phyloP scores from a whole-genome alignment of 495 filamentous ascomycete species.

The Hyphodiscus hymeniophilus region DNA sequence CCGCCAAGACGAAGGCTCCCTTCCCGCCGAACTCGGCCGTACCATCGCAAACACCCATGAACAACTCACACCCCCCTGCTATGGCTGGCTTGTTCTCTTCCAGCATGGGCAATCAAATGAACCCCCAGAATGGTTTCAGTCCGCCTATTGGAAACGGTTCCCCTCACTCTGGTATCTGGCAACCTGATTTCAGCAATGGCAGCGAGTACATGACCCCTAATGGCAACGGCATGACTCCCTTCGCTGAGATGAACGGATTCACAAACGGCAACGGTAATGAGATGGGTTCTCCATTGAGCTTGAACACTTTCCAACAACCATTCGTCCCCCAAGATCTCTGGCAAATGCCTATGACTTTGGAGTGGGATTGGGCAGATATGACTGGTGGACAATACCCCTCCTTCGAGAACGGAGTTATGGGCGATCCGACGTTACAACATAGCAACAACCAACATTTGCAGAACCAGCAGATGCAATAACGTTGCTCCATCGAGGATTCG shows the following conservation, averaged over 20 bases:
- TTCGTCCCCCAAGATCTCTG: slow-evolving; percentile 96
- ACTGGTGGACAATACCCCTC: slow-evolving; percentile 45
- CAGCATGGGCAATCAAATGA: slow-evolving; percentile 10
- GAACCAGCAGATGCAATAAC: slow-evolving; percentile 6
- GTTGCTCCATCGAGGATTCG: background rate
- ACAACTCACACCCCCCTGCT: slow-evolving; percentile 1
- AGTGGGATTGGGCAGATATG: slow-evolving; percentile 98
- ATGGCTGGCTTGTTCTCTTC: slow-evolving; percentile 20
- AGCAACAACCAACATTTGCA: slow-evolving; percentile 19
- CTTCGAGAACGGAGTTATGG: slow-evolving; percentile 39
- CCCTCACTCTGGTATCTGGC: slow-evolving; percentile 7
- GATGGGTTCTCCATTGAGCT: slow-evolving; percentile 14
- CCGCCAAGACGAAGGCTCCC: background rate
- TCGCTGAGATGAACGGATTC: slow-evolving; percentile 37
- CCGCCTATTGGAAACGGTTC: slow-evolving; percentile 15
- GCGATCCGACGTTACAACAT: slow-evolving; percentile 14
- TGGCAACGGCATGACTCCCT: slow-evolving; percentile 31
- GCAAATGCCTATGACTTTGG: slow-evolving; percentile 91
- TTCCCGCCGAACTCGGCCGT: background rate
- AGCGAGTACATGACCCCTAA: slow-evolving; percentile 19
- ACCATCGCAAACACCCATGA: slow-evolving; percentile 12
- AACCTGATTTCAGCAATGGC: slow-evolving; percentile 9
- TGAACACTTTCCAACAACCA: slow-evolving; percentile 68
- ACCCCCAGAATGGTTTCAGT: slow-evolving; percentile 12
- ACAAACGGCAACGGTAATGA: slow-evolving; percentile 30